Conservation (phyloP, 2,329 filamentous ascomycete genomes). For the Cladophialophora carrionii region DNA sequence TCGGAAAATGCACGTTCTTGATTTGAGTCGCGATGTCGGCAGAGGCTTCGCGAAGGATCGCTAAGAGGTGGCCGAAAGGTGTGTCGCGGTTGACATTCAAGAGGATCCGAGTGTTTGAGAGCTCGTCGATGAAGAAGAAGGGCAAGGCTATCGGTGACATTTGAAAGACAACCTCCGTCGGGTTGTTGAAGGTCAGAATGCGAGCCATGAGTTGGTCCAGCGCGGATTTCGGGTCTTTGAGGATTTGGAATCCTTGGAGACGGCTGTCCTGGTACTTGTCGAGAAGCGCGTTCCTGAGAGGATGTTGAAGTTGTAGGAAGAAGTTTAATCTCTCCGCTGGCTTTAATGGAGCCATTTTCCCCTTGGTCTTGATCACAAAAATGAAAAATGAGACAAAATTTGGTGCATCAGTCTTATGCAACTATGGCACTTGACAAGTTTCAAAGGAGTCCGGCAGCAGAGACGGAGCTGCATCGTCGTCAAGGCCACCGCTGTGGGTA, state of each 20-base stretch:
- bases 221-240: not conserved
- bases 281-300: not conserved
- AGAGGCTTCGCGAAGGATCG: not conserved
- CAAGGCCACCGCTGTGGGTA: not conserved
- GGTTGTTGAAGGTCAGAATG: not conserved
- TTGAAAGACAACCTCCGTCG: not conserved
- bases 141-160: not conserved
- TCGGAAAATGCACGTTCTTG: not conserved
- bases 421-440: not conserved
- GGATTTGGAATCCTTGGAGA: not conserved
- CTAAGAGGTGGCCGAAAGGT: not conserved
- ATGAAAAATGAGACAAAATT: not conserved
- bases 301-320: slow-evolving; percentile 1
- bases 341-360: not conserved
- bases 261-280: not conserved
- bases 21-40: not conserved
- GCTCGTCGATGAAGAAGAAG: slow-evolving; percentile 11
- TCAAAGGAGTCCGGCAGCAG: not conserved
- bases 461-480: not conserved
- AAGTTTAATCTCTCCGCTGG: not conserved
- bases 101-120: not conserved
- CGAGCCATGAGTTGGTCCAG: not conserved
- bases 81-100: not conserved
- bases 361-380: not conserved
- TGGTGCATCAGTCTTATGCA: not conserved